Conservation (phyloP, 345 rosid genomes). For the Salix arbutifolia region DNA sequence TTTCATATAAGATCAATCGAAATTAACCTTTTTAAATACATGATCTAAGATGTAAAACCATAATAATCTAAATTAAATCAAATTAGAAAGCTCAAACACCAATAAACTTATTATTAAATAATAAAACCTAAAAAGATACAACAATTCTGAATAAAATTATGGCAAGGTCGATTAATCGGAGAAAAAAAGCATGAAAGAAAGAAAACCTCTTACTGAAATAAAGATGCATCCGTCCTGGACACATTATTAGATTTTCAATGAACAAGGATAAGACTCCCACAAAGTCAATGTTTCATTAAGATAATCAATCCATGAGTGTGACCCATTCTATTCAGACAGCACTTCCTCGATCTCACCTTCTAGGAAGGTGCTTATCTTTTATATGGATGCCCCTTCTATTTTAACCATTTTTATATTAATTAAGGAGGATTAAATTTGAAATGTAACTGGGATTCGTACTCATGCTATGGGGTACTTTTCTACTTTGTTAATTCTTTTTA, state of each 20-base stretch:
- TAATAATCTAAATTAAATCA: too few species aligned
- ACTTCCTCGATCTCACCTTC: background rate
- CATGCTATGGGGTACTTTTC: background rate
- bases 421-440: background rate
- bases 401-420: background rate
- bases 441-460: background rate
- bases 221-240: constrained; percentile 9
- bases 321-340: background rate
- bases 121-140: too few species aligned
- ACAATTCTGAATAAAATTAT: too few species aligned
- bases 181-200: background rate
- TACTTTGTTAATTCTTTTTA: background rate
- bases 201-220: background rate
- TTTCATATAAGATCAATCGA: too few species aligned
- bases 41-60: too few species aligned
- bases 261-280: constrained; percentile 1
- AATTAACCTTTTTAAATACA: too few species aligned
- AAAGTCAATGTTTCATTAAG: constrained; percentile 13
- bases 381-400: background rate
- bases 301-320: background rate
- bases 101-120: too few species aligned
- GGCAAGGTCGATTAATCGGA: background rate
- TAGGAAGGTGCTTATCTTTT: background rate
- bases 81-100: too few species aligned
- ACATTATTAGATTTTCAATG: background rate